Evolutionary conservation across 2,329 filamentous ascomycete species (phyloP).

Genomic region (Diaporthe batatas): DNA sequence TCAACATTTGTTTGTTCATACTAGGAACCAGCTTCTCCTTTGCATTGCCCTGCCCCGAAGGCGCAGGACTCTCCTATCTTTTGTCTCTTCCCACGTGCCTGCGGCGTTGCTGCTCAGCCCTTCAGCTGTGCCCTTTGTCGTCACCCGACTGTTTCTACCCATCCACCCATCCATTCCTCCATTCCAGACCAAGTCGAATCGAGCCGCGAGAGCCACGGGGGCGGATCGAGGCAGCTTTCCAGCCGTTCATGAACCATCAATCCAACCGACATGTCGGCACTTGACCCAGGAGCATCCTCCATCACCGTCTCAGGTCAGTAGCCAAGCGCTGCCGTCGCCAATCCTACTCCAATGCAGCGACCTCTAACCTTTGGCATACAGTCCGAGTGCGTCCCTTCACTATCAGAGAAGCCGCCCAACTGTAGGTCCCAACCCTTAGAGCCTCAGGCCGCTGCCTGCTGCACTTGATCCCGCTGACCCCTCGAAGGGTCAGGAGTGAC

Average conservation of each 20-base stretch:
- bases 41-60: conserved; percentile 1
- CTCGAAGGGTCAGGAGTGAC: conserved; percentile 73
- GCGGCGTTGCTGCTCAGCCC: conserved; percentile 1
- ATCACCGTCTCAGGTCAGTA: conserved; percentile 70
- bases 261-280: conserved; percentile 48
- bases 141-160: conserved; percentile 1
- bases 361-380: conserved; percentile 52
- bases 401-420: conserved; percentile 94
- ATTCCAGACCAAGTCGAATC: conserved; percentile 6
- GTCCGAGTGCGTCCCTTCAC: conserved; percentile 80
- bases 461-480: conserved; percentile 25
- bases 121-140: neutral
- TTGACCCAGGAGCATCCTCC: conserved; percentile 66
- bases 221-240: conserved; percentile 18
- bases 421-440: conserved; percentile 64
- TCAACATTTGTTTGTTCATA: conserved; percentile 37
- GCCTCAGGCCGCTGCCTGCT: neutral
- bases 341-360: neutral
- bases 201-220: conserved; percentile 12
- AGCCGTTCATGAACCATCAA: conserved; percentile 34
- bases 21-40: conserved; percentile 10
- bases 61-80: conserved; percentile 5
- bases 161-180: conserved; percentile 15
- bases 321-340: neutral
- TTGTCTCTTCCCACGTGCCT: neutral